phyloP scores from a whole-genome alignment of 441 rosid genomes.

The Pelargonium fulgidum region DNA sequence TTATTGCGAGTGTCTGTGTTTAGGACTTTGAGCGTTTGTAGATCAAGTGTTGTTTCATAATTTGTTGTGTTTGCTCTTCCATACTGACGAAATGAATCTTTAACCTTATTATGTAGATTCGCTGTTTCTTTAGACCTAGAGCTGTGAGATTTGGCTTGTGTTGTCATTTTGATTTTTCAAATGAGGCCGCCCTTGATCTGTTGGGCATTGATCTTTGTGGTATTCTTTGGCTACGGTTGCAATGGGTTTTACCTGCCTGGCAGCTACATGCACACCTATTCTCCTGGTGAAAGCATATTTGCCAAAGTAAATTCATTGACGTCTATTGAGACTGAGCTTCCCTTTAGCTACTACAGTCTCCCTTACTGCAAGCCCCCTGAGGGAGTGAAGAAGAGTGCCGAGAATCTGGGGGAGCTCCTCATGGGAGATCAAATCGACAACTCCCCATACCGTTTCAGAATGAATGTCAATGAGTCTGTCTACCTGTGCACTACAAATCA shows the following conservation, averaged over 20 bases:
- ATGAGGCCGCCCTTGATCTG: conserved; percentile 36
- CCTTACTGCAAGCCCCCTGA: conserved; percentile 66
- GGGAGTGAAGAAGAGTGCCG: conserved; percentile 77
- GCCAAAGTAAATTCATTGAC: conserved; percentile 92
- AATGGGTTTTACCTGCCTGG: conserved; percentile 84
- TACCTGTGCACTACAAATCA: conserved; percentile 59
- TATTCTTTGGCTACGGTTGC: conserved; percentile 35
- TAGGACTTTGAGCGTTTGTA: background rate
- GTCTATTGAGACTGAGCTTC: conserved; percentile 90
- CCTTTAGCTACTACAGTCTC: conserved; percentile 71
- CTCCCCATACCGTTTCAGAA: conserved; percentile 75
- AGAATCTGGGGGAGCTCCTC: conserved; percentile 94
- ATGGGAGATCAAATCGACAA: conserved; percentile 97
- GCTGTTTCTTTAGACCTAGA: background rate
- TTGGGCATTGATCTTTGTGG: conserved; percentile 40
- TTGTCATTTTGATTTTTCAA: background rate
- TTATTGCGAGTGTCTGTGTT: background rate
- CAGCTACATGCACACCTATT: conserved; percentile 75
- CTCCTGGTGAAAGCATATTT: conserved; percentile 34
- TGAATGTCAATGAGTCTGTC: conserved; percentile 66
- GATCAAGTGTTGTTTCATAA: background rate
- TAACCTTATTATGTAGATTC: background rate
- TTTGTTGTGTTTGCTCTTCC: background rate
- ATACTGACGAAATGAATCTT: background rate
- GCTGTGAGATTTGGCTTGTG: conserved; percentile 6